Conservation (phyloP, 1,284 basidiomycete species). For the Boletellus deceptivus region DNA sequence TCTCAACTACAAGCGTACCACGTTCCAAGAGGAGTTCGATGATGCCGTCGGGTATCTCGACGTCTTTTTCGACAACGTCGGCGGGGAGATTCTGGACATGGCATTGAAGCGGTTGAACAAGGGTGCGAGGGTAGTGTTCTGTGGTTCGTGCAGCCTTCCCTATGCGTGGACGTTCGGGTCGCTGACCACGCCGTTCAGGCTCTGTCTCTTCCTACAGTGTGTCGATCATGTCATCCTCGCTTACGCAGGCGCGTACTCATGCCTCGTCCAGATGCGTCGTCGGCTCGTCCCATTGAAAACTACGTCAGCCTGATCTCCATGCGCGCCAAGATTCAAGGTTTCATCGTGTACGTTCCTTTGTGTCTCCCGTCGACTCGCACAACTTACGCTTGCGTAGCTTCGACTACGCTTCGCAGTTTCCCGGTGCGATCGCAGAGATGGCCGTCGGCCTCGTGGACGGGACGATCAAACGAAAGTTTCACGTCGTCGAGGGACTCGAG, state of each 20-base stretch:
- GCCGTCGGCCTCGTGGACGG: constrained; percentile 59
- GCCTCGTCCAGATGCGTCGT: constrained; percentile 43
- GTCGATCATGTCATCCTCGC: constrained; percentile 22
- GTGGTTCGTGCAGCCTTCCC: constrained; percentile 46
- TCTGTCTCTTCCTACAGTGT: constrained; percentile 80
- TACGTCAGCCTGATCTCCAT: constrained; percentile 72
- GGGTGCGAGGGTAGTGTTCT: constrained; percentile 75
- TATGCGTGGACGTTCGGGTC: neutral
- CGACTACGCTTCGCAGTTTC: constrained; percentile 61
- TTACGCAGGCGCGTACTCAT: neutral
- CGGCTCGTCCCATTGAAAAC: constrained; percentile 57
- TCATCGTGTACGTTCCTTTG: constrained; percentile 64
- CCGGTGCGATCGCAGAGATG: constrained; percentile 54
- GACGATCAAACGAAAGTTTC: constrained; percentile 80
- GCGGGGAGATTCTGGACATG: constrained; percentile 80
- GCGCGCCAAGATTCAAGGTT: constrained; percentile 78
- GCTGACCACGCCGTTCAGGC: constrained; percentile 39
- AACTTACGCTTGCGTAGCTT: constrained; percentile 40
- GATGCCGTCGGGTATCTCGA: constrained; percentile 63
- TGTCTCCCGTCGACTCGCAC: neutral
- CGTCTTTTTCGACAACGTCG: constrained; percentile 88
- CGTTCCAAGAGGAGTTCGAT: constrained; percentile 68
- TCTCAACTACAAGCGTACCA: constrained; percentile 84
- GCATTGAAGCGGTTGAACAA: constrained; percentile 72
- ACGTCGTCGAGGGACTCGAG: constrained; percentile 72